Evolutionary conservation across 106 monocot species (phyloP).

Genomic region (Apostasia shenzhenica): DNA sequence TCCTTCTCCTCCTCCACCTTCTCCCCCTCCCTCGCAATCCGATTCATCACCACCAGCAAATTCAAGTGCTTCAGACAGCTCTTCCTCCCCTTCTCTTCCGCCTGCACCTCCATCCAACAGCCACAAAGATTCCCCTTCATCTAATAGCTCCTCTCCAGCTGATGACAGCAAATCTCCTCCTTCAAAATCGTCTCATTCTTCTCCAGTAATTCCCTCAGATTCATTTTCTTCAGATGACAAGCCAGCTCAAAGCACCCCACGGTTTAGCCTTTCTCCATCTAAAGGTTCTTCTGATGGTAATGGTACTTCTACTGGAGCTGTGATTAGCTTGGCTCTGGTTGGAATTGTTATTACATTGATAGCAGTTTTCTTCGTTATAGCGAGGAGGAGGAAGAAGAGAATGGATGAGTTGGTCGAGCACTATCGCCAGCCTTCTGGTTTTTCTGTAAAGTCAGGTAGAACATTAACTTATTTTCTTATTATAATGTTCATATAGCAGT

Average conservation of each 20-base stretch:
- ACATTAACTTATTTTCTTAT: not conserved
- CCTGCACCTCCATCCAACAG: not conserved
- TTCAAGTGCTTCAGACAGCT: constrained; percentile 3
- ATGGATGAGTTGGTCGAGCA: constrained; percentile 13
- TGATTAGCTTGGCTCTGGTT: constrained; percentile 23
- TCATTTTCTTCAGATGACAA: not conserved
- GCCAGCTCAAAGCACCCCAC: constrained; percentile 2
- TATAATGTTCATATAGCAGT: no score
- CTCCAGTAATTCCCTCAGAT: not conserved
- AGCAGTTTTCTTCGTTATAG: constrained; percentile 16
- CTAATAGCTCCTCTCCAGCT: no score
- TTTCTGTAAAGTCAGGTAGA: constrained; percentile 38
- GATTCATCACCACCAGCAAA: not conserved
- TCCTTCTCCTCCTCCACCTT: constrained; percentile 6
- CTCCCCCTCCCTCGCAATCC: not conserved
- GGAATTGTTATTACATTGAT: constrained; percentile 25
- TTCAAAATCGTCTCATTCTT: not conserved
- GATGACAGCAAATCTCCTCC: not conserved
- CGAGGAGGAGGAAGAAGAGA: constrained; percentile 27
- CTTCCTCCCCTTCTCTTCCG: not conserved
- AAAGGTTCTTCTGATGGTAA: constrained; percentile 4
- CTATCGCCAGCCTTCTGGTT: constrained; percentile 24
- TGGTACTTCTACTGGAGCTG: constrained; percentile 9
- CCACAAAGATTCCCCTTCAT: not conserved
- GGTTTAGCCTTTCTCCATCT: constrained; percentile 1